phyloP scores from a whole-genome alignment of 2,329 filamentous ascomycete genomes.

The Biscogniauxia mediterranea region DNA sequence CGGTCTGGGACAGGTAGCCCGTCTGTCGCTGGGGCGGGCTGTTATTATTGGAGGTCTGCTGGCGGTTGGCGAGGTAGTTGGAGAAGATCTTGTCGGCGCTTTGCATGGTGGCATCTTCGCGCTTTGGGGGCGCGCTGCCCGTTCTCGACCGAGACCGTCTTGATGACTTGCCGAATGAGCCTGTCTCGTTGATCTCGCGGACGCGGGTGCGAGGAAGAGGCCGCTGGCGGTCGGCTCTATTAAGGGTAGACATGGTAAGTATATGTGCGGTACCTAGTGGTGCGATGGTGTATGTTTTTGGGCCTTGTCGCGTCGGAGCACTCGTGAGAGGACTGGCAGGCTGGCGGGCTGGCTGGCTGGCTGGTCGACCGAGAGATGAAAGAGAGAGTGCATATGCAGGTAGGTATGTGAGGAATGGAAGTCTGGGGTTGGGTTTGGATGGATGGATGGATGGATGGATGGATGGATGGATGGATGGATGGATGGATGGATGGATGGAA shows the following conservation, averaged over 20 bases:
- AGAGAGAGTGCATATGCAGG: no score
- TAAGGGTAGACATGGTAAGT: slow-evolving; percentile 18
- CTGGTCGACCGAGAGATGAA: no score
- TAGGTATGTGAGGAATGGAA: no score
- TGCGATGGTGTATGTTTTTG: background rate
- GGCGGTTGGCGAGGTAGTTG: slow-evolving; percentile 53
- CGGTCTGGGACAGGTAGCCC: slow-evolving; percentile 36
- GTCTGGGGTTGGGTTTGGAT: no score
- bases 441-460: no score
- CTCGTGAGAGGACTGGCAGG: no score
- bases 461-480: no score
- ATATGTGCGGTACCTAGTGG: background rate
- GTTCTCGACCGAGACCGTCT: slow-evolving; percentile 61
- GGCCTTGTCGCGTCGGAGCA: background rate
- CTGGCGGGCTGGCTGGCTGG: no score
- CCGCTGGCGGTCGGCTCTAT: slow-evolving; percentile 53
- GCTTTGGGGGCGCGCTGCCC: slow-evolving; percentile 52
- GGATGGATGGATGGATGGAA: no score
- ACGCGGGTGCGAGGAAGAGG: slow-evolving; percentile 46
- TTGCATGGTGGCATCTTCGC: slow-evolving; percentile 61
- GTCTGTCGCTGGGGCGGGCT: slow-evolving; percentile 33
- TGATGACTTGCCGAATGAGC: slow-evolving; percentile 66
- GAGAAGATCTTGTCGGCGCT: slow-evolving; percentile 62
- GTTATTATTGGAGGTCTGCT: slow-evolving; percentile 31
- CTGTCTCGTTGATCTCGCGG: slow-evolving; percentile 57